Base-by-base conservation (phyloP, 2,329 filamentous ascomycete genomes). In the Dactylellina leptospora region DNA sequence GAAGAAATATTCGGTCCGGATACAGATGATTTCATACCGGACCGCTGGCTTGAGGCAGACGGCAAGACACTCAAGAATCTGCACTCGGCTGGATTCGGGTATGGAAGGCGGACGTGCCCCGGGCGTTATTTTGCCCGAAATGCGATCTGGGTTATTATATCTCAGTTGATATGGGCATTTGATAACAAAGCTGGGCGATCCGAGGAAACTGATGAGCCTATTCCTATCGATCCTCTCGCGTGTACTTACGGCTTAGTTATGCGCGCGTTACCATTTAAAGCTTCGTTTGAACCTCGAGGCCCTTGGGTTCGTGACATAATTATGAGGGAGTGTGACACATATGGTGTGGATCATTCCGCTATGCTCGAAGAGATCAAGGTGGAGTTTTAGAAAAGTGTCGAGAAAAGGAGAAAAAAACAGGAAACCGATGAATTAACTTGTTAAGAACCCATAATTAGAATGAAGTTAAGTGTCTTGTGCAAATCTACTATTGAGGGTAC, bases 91-190 rank as follows among this genome's bases (percentile, higher is more conserved):
- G 81, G 80, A 0, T 87, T 85, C 75, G 84, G 84, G 25, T 86
- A 83, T 82, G 85, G 85, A 4, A 81, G 84, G 1, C 77, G 84
- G 4, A 82, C 84, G 1, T 86, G 84, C 76, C 82, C 81, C 48
- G 84, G 84, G 0, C 81, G 85, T 75, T 83, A 81, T 1, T 78
- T 87, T n/a, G 85, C 85, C 1, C 85, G 87, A 77, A 85, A 86
- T 76, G 85, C 85, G 3, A 85, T 84, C 0, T 87, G 84, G 81
- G 82, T 87, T 75, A 85, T 83, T 0, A 80, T 87, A 45, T 83
- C 84, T 5, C 79, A 85, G 11, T 75, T 87, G 36, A 79, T 88
- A 5, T 87, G 86, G 85, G 85, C 81, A 0, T 88, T 87, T 75
- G 80, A 81, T 56, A 83, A 87, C 62, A 56, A 28, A 11, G 22